These are phyloP conservation scores for Cryptococcus sp. DNA, from an alignment of 1,284 basidiomycete species.

Conservation along the genomic window DNA sequence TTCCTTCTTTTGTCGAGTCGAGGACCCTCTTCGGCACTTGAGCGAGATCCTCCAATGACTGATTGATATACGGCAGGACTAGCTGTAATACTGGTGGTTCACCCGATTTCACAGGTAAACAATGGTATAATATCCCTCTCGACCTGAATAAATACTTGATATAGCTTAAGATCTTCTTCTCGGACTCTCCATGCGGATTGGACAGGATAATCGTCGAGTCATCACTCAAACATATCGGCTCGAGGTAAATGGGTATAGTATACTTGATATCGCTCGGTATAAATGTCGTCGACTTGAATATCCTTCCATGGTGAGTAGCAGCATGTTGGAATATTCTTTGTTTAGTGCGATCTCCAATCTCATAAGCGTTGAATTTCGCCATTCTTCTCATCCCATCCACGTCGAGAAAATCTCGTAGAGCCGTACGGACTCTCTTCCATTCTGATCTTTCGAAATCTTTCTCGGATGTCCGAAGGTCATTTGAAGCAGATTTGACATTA, in stretches of 20 bases:
- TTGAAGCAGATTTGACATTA: slow-evolving; percentile 5
- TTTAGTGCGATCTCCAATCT: slow-evolving; percentile 27
- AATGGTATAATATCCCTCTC: slow-evolving; percentile 54
- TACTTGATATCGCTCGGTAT: slow-evolving; percentile 50
- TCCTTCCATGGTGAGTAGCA: slow-evolving; percentile 1
- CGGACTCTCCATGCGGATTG: slow-evolving; percentile 42
- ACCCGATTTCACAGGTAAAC: slow-evolving; percentile 19
- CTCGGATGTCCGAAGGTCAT: slow-evolving; percentile 4
- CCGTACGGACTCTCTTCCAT: slow-evolving; percentile 45
- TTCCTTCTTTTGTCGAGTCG: not conserved
- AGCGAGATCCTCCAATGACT: not conserved
- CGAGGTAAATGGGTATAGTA: slow-evolving; percentile 45
- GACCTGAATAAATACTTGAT: slow-evolving; percentile 53
- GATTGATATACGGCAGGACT: slow-evolving; percentile 21
- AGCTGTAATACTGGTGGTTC: slow-evolving; percentile 22
- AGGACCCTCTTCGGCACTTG: not conserved
- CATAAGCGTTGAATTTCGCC: slow-evolving; percentile 47
- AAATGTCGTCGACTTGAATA: slow-evolving; percentile 53
- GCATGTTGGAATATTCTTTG: slow-evolving; percentile 22
- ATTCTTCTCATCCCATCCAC: slow-evolving; percentile 51
- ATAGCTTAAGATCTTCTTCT: slow-evolving; percentile 45
- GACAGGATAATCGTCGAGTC: slow-evolving; percentile 27
- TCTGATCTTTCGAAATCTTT: slow-evolving; percentile 20
- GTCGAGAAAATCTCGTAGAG: slow-evolving; percentile 49
- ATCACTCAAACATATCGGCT: not conserved